Base-by-base conservation (phyloP, 2,329 filamentous ascomycete species). In the Sporothrix curviconia region DNA sequence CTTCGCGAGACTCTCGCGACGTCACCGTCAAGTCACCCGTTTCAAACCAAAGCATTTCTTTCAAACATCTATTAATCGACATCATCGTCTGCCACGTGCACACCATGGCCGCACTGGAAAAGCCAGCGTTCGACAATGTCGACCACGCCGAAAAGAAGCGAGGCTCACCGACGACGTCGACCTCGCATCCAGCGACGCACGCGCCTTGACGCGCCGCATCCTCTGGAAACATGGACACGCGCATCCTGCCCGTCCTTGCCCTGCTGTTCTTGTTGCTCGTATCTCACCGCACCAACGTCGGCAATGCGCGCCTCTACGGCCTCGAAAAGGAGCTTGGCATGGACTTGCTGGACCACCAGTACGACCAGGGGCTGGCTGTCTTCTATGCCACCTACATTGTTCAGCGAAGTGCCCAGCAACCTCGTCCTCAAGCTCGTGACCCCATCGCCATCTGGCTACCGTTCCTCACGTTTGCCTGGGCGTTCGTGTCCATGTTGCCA, bases 281-380 rank as follows among this genome's bases (percentile, higher is more conserved):
- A n/a, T n/a, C n/a, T n/a, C n/a, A 89, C 68, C 78, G 86, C 42
- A 87, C 85, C n/a, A 89, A 89, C 66, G 83, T 89, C 37, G 86
- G 85, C 37, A 88, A 89, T 65, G 85, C 85, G 24, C 83, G 83
- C 60, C 82, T 88, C 8, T 76, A 85, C 53, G 80, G 81, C 0
- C 74, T 89, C 14, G 80, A 86, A 63, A 62, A 71, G 1, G 80
- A 84, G 64, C 67, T 86, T 2, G 66, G 72, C 44, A 81, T 89
- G 61, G 79, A 72, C 7, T 79, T 84, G 57, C 78, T 71, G 5
- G 80, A 84, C 58, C 71, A 76, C 56, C 81, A 88, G 65, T 89
- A 87, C 67, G 80, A 83, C 49, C 78, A 81, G 42, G 84, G 83
- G 1, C 72, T 88, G 30, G 77, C 82, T 12, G 80, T 85, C 1